A percentile compares a stretch with the other conserved stretches of the same genome.
phyloP scores from a whole-genome alignment of 257 asterid species.

The Eucommia ulmoides region DNA sequence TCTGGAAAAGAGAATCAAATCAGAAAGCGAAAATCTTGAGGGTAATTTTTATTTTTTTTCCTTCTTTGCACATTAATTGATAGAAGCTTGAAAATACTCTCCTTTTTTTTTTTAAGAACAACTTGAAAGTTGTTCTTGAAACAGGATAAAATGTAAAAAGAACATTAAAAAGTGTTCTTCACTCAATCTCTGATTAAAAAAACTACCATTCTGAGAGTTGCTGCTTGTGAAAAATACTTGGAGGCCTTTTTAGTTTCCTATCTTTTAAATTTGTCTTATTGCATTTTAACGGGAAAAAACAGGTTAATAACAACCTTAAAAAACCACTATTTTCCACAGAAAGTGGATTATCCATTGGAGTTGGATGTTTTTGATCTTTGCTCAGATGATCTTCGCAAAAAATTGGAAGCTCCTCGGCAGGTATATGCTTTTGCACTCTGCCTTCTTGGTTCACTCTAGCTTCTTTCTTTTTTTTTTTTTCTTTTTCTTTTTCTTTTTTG shows the following conservation, averaged over 20 bases:
- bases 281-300: neutral
- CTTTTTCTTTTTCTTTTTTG: neutral
- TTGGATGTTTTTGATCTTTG: conserved; percentile 88
- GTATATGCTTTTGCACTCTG: conserved; percentile 28
- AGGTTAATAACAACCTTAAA: too few species aligned
- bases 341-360: conserved; percentile 95
- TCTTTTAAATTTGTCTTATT: neutral
- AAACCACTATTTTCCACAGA: too few species aligned
- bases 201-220: too few species aligned
- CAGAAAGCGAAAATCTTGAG: conserved; percentile 97
- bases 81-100: neutral
- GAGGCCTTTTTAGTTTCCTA: neutral
- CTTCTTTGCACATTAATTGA: neutral
- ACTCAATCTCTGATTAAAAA: too few species aligned
- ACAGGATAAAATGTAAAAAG: too few species aligned
- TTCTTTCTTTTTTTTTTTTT: neutral
- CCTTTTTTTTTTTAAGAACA: neutral
- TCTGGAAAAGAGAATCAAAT: conserved; percentile 99
- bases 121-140: too few species aligned
- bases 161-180: too few species aligned
- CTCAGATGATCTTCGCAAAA: conserved; percentile 82
- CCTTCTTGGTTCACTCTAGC: neutral
- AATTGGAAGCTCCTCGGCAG: conserved; percentile 77
- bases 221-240: neutral
- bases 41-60: conserved; percentile 35